Percentiles rank a stretch among this genome's conserved stretches.
Conservation (phyloP, 1,284 basidiomycete genomes). For the Ganoderma resinaceum region DNA sequence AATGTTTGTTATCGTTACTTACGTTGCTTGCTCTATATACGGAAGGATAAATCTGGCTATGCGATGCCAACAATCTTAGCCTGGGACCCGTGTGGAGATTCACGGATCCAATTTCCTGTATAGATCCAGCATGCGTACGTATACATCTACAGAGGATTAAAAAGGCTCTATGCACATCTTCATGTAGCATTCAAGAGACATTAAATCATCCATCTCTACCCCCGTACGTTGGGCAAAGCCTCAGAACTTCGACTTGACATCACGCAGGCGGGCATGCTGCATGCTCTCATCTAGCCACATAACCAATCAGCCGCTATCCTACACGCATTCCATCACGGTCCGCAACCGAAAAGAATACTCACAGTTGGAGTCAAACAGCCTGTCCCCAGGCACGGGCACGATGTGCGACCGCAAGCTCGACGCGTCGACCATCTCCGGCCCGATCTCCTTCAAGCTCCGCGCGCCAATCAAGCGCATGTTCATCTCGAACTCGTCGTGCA, state of each 20-base stretch:
- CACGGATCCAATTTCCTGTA: background rate
- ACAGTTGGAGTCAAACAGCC: constrained; percentile 81
- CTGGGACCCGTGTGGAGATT: too few relatives aligned
- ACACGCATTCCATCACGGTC: constrained; percentile 62
- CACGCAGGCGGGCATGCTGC: constrained; percentile 58
- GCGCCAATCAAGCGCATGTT: constrained; percentile 89
- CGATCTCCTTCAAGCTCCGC: constrained; percentile 76
- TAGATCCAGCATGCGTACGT: background rate
- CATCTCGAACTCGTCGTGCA: constrained; percentile 92
- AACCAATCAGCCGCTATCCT: background rate
- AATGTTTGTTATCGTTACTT: background rate
- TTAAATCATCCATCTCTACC: background rate
- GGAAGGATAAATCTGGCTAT: too few relatives aligned
- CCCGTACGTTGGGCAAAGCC: background rate
- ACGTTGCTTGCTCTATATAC: background rate
- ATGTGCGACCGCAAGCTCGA: constrained; percentile 67
- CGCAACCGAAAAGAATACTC: constrained; percentile 48
- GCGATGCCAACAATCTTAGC: too few relatives aligned
- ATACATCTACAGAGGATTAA: background rate
- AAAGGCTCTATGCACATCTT: background rate
- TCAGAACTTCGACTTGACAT: constrained; percentile 57
- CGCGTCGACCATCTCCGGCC: constrained; percentile 87
- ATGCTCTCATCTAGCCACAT: constrained; percentile 48
- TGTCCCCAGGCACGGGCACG: constrained; percentile 69
- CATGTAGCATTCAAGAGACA: background rate